Percentiles rank a stretch among this genome's conserved stretches.
Evolutionary conservation across 192 early-diverging fungal genomes (phyloP).

Genomic region (Allomyces arbusculus): DNA sequence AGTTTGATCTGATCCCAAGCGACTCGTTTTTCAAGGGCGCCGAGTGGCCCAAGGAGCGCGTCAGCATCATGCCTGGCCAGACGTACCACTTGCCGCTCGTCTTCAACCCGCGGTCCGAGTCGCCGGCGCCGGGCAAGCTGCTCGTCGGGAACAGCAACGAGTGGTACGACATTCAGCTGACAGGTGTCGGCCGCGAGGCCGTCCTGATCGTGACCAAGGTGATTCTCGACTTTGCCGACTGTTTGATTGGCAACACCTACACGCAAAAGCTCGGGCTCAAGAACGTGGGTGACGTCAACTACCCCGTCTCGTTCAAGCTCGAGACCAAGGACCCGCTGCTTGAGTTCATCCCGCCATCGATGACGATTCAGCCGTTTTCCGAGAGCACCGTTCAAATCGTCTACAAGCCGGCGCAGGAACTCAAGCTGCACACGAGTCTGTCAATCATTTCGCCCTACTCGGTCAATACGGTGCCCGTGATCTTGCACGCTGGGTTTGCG

Average conservation of each 20-base stretch:
- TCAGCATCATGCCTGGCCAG: conserved; percentile 15
- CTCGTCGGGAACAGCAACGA: conserved; percentile 29
- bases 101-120: conserved; percentile 44
- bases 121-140: conserved; percentile 24
- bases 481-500: conserved; percentile 31
- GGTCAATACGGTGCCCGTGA: conserved; percentile 27
- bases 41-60: conserved; percentile 9
- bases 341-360: conserved; percentile 22
- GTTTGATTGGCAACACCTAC: conserved; percentile 42
- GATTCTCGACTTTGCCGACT: conserved; percentile 33
- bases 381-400: conserved; percentile 27
- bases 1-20: conserved; percentile 29
- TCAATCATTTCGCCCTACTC: conserved; percentile 36
- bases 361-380: conserved; percentile 34
- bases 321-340: conserved; percentile 29
- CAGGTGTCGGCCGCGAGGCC: conserved; percentile 35
- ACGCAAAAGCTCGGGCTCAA: conserved; percentile 40
- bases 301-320: conserved; percentile 34
- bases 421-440: conserved; percentile 22
- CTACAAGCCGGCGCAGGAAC: conserved; percentile 25
- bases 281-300: conserved; percentile 47
- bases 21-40: conserved; percentile 37
- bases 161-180: conserved; percentile 36
- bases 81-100: conserved; percentile 34
- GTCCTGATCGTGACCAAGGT: conserved; percentile 40